These are phyloP conservation scores for Naganishia liquefaciens DNA, from an alignment of 1,284 basidiomycete genomes.

Conservation along the genomic window DNA sequence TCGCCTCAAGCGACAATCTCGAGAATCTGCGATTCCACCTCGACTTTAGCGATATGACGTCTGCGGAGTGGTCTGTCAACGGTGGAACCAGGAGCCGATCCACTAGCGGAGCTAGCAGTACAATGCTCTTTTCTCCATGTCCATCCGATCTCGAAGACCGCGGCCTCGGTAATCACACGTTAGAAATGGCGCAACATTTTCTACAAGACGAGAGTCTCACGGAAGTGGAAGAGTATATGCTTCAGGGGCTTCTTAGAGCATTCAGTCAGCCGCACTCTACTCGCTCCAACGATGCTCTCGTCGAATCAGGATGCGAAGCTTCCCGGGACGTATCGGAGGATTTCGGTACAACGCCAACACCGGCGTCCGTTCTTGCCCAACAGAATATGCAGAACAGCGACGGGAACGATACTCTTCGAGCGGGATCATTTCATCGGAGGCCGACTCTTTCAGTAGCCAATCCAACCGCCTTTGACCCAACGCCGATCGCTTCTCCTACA, in stretches of 20 bases:
- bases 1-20: neutral
- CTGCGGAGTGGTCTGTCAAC: conserved; percentile 7
- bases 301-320: neutral
- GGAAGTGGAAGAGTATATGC: conserved; percentile 32
- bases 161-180: neutral
- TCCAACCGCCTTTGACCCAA: neutral
- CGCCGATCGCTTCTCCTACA: neutral
- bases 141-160: conserved; percentile 6
- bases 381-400: neutral
- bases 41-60: conserved; percentile 1
- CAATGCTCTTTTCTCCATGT: conserved; percentile 19
- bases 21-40: conserved; percentile 6
- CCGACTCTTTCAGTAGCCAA: neutral
- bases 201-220: conserved; percentile 9
- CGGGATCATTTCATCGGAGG: neutral
- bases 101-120: conserved; percentile 20
- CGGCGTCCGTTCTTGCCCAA: conserved; percentile 1
- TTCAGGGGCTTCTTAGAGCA: conserved; percentile 20
- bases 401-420: conserved; percentile 6
- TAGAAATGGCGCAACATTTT: neutral
- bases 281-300: neutral
- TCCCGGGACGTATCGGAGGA: neutral
- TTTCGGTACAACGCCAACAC: conserved; percentile 8
- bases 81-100: conserved; percentile 10
- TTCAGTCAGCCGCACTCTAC: neutral